These are phyloP conservation scores for Cutaneotrichosporon dermatis DNA, from an alignment of 1,284 basidiomycete species.

Conservation along the genomic window DNA sequence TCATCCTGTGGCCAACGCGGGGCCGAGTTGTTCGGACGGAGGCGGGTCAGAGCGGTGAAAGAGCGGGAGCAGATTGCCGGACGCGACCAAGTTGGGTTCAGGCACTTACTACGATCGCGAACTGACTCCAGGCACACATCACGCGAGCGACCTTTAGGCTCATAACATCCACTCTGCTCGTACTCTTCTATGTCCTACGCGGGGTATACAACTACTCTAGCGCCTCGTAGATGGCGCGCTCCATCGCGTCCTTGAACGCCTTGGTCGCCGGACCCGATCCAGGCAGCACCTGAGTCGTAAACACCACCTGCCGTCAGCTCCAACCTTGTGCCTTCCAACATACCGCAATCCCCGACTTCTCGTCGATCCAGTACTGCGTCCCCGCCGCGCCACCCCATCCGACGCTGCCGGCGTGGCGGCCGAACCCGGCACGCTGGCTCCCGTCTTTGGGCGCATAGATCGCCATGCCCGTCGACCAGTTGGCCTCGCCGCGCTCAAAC, in stretches of 20 bases:
- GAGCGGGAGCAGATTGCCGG: no score
- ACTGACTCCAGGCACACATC: no score
- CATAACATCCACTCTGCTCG: no score
- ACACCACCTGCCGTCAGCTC: slow-evolving; percentile 18
- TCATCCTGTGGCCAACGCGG: no score
- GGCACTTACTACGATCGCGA: no score
- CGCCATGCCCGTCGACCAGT: slow-evolving; percentile 35
- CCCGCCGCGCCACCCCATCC: slow-evolving; percentile 37
- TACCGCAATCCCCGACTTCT: slow-evolving; percentile 25
- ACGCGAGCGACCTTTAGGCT: no score
- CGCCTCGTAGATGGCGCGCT: slow-evolving; percentile 25
- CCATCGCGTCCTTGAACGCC: slow-evolving; percentile 18
- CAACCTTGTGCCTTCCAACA: slow-evolving; percentile 4
- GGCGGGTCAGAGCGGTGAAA: no score
- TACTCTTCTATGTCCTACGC: no score
- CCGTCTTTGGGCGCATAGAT: slow-evolving; percentile 24
- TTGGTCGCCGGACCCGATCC: slow-evolving; percentile 4
- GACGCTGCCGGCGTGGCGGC: slow-evolving; percentile 25
- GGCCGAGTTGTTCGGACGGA: no score
- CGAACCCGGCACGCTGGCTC: slow-evolving; percentile 17
- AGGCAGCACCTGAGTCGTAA: slow-evolving; percentile 27
- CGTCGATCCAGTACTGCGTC: slow-evolving; percentile 36
- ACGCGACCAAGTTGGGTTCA: no score
- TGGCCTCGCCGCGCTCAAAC: slow-evolving; percentile 24
- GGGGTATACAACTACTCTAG: no score